Evolutionary conservation across 2,329 filamentous ascomycete genomes (phyloP).

Genomic region (Colletotrichum lini): DNA sequence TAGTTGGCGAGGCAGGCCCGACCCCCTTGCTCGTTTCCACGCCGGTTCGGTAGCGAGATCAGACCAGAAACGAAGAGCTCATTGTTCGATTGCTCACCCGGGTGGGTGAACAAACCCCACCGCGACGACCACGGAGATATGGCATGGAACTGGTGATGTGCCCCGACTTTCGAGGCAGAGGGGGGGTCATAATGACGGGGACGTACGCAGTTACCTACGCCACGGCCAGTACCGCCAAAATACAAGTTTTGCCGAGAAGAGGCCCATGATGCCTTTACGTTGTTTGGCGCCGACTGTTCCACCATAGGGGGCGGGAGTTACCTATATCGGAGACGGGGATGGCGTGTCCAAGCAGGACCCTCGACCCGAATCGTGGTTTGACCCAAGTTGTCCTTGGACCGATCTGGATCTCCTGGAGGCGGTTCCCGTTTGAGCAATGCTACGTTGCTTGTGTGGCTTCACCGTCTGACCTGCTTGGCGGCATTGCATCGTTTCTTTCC

Average conservation of each 20-base stretch:
- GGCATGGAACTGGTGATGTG: conserved; percentile 30
- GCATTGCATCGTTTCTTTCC: background rate
- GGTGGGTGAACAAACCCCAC: conserved; percentile 31
- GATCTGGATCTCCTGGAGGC: background rate
- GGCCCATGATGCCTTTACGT: conserved; percentile 12
- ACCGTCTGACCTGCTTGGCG: background rate
- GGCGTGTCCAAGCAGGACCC: too few relatives aligned
- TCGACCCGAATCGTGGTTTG: too few relatives aligned
- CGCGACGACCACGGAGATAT: conserved; percentile 31
- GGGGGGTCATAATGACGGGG: conserved; percentile 10
- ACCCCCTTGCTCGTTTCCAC: conserved; percentile 26
- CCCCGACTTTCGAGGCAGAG: conserved; percentile 16
- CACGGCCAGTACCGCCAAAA: conserved; percentile 5
- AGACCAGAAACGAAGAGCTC: conserved; percentile 21
- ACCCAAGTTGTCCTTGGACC: background rate
- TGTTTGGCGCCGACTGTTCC: background rate
- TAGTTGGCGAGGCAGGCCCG: conserved; percentile 13
- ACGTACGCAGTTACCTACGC: conserved; percentile 9
- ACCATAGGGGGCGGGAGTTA: conserved; percentile 4
- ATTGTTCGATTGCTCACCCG: conserved; percentile 22
- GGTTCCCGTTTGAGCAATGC: conserved; percentile 24
- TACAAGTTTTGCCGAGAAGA: conserved; percentile 19
- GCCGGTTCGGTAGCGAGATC: conserved; percentile 19
- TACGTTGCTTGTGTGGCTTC: conserved; percentile 28
- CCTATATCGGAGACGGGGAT: background rate